Base-by-base conservation (phyloP, 192 early-diverging fungal genomes). In the Linnemannia exigua region DNA sequence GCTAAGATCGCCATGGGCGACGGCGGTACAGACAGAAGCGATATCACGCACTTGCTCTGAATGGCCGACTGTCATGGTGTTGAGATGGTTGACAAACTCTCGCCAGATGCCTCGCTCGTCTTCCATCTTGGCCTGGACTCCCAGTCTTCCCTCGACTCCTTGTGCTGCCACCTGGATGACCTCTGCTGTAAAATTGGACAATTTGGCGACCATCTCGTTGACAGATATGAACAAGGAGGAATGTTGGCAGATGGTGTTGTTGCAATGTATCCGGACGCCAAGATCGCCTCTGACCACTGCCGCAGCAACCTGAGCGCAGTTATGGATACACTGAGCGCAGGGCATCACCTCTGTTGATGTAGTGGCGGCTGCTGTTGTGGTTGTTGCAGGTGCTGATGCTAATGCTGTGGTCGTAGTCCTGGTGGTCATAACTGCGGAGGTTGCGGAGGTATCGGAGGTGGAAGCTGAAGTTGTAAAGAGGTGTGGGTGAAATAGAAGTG, bases 81-180 rank as follows among this genome's bases (percentile, higher is more conserved):
- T 94, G 38, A 93, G 82, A 73, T 92, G 89, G 51, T 72, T 79
- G 33, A 92, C 90, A 77, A 94, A 88, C 38, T 92, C 88, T 8
- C 79, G 86, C 92, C 92, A 94, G 25, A 87, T 84, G 66, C 93
- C 93, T 19, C 84, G 84, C 9, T 89, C 87, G 19, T 89, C 81
- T 44, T 88, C 80, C 35, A 89, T 77, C n/a, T 84, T 79, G 17
- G 90, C 90, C 41, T 95, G 94, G 0, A 93, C 93, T 72, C 95
- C 96, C 4, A 96, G 89, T 41, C 92, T 91, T 12, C 96, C 95
- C 80, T 95, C 93, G 38, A 92, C 90, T 9, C 93, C 94, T 70
- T 95, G 93, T 5, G 90, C 91, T 25, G 94, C 92, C 8, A 95
- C 94, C 74, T 92, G 88, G 47, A 91, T 95, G 16, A 95, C 90